These are phyloP conservation scores for Scheffersomyces cryptocercus DNA, from an alignment of 1,139 yeast genomes.

Conservation along the genomic window DNA sequence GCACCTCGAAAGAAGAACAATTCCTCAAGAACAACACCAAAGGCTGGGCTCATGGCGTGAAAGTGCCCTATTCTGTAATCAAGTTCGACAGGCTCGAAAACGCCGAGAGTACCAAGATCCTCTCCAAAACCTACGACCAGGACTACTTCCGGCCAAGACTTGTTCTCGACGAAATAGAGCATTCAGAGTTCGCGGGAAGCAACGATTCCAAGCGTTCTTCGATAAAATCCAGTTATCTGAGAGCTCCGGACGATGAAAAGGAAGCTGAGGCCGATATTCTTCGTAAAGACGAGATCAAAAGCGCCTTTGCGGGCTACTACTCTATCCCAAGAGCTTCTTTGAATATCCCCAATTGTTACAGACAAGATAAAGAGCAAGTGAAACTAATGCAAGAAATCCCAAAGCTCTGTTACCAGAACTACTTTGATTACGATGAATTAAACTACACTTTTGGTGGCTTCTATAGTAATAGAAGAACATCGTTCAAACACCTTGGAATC, in stretches of 20 bases:
- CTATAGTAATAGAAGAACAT: slow-evolving; percentile 16
- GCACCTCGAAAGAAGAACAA: slow-evolving; percentile 1
- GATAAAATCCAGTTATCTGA: not conserved
- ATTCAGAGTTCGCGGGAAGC: slow-evolving; percentile 5
- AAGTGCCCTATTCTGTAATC: slow-evolving; percentile 29
- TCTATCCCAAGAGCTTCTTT: slow-evolving; percentile 30
- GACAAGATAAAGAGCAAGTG: slow-evolving; percentile 4
- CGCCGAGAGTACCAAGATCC: slow-evolving; percentile 16
- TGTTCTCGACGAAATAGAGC: slow-evolving; percentile 26
- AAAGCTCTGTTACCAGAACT: slow-evolving; percentile 36
- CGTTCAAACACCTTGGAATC: slow-evolving; percentile 33
- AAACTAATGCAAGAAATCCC: slow-evolving; percentile 19
- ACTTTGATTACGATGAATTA: slow-evolving; percentile 32
- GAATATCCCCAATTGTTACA: slow-evolving; percentile 19
- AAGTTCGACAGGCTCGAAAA: slow-evolving; percentile 21
- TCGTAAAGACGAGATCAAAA: slow-evolving; percentile 15
- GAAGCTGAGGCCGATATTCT: slow-evolving; percentile 9
- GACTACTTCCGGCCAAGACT: slow-evolving; percentile 28
- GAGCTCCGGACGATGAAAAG: slow-evolving; percentile 1
- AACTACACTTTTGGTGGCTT: slow-evolving; percentile 45
- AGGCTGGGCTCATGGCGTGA: slow-evolving; percentile 31
- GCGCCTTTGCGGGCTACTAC: slow-evolving; percentile 33
- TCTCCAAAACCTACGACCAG: slow-evolving; percentile 19
- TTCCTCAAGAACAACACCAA: slow-evolving; percentile 2
- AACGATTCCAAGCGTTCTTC: not conserved